Base-by-base conservation (phyloP, 257 asterid genomes). In the Salvia miltiorrhiza region DNA sequence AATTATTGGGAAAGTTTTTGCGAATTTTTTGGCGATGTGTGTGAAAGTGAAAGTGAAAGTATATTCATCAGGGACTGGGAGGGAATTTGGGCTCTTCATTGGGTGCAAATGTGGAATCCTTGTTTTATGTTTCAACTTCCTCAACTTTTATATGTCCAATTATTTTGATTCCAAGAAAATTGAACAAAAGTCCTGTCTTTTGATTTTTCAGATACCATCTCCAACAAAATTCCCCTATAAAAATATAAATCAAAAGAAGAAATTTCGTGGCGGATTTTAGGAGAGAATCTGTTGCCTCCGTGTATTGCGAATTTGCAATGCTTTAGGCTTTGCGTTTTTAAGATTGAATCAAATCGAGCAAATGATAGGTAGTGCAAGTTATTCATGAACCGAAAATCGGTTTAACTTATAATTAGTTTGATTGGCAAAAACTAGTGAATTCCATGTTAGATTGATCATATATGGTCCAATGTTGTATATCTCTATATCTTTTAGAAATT, bases 1-100 rank as follows among this genome's bases (percentile, higher is more conserved):
- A 73, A 55, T 57, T 69, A 12, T 44, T 70, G 68, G 75, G 68
- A 49, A 61, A 61, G 55, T 60, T 23, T 4, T 9, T 20, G 44
- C 62, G 67, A 44, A 43, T 23, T 60, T 68, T 45, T 6, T 19
- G 40, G 73, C 41, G 57, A 73, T 23, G 47, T 60, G 72, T 35
- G 69, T 24, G 69, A 66, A 66, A 70, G 67, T 21, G 60, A 49
- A 65, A 69, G 66, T 20, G 41, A 44, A 48, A 37, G 70, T 59
- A 67, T 67, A 66, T 57, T 66, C 73, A 37, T 23, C 35, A 14
- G 23, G 39, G 67, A 44, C 16, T 14, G 16, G 30, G 61, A 23
- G 20, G 65, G 47, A 9, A 70, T 57, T 67, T 55, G 19, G 30
- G 16, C 16, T 16, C 8, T 48, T 20, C 21, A n/a, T 23, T n/a